A percentile compares a stretch with the other conserved stretches of the same genome.
Conservation (phyloP, 768 basidiomycete species). For the Strobilomyces dryophilus region DNA sequence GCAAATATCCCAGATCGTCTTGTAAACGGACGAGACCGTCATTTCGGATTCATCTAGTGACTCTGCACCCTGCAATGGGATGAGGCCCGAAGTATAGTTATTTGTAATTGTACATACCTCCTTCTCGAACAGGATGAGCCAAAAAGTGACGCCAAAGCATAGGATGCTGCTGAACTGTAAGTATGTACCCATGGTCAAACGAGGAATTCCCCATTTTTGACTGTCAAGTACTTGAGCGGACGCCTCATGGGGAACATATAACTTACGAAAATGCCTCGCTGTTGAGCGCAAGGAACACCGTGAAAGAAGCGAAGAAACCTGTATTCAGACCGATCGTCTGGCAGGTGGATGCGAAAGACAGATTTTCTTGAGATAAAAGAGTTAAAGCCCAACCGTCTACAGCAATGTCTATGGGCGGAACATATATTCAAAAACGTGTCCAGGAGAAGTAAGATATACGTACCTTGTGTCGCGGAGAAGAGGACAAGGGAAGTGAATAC, state of each 20-base stretch:
- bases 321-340: slow-evolving; percentile 97
- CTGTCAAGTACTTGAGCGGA: slow-evolving; percentile 34
- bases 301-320: slow-evolving; percentile 94
- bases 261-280: slow-evolving; percentile 85
- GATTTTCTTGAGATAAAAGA: slow-evolving; percentile 84
- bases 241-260: neutral
- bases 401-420: slow-evolving; percentile 73
- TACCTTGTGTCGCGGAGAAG: slow-evolving; percentile 96
- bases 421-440: slow-evolving; percentile 4
- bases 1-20: slow-evolving; percentile 92
- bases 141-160: slow-evolving; percentile 82
- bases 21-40: slow-evolving; percentile 87
- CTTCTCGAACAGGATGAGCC: slow-evolving; percentile 83
- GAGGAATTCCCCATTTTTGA: slow-evolving; percentile 72
- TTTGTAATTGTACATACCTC: slow-evolving; percentile 53
- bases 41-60: slow-evolving; percentile 73
- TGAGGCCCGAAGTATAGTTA: neutral
- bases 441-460: slow-evolving; percentile 12
- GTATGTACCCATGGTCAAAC: slow-evolving; percentile 70
- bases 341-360: slow-evolving; percentile 96
- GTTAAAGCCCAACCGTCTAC: slow-evolving; percentile 92
- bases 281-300: slow-evolving; percentile 95
- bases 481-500: slow-evolving; percentile 88
- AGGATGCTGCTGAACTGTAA: slow-evolving; percentile 81
- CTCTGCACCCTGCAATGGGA: slow-evolving; percentile 61